Evolutionary conservation across 116 monocot species (phyloP).

Genomic region (Posidonia oceanica): DNA sequence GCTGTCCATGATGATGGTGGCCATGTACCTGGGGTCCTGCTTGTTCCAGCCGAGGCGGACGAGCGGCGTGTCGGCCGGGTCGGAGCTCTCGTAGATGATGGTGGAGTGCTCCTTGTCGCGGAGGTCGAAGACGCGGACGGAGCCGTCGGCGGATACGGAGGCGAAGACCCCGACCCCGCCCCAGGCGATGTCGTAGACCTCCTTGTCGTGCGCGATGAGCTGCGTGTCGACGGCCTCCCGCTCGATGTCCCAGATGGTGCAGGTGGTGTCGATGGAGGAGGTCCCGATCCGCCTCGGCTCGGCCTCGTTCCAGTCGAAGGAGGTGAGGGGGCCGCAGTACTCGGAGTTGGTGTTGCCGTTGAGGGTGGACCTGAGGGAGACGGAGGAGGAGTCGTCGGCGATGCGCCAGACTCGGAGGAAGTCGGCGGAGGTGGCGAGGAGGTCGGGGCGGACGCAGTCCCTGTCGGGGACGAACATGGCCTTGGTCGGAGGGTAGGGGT

Average conservation of each 20-base stretch:
- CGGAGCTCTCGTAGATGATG: slow-evolving; percentile 92
- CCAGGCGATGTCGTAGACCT: slow-evolving; percentile 98
- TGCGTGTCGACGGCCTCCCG: slow-evolving; percentile 92
- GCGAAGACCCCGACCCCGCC: slow-evolving; percentile 97
- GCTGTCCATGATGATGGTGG: slow-evolving; percentile 96
- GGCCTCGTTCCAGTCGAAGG: slow-evolving; percentile 99
- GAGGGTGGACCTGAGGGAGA: slow-evolving; percentile 37
- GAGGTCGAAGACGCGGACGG: slow-evolving; percentile 92
- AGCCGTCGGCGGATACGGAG: slow-evolving; percentile 95
- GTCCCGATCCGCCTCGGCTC: slow-evolving; percentile 93
- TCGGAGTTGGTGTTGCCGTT: slow-evolving; percentile 92
- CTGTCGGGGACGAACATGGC: slow-evolving; percentile 87
- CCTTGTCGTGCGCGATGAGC: slow-evolving; percentile 97
- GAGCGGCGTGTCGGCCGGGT: slow-evolving; percentile 66
- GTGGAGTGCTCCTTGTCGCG: slow-evolving; percentile 99
- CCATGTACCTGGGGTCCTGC: slow-evolving; percentile 97
- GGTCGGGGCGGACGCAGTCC: slow-evolving; percentile 76
- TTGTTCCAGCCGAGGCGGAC: slow-evolving; percentile 97
- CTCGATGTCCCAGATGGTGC: slow-evolving; percentile 98
- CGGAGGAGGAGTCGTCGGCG: slow-evolving; percentile 13
- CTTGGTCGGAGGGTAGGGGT: slow-evolving; percentile 90
- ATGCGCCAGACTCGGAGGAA: slow-evolving; percentile 94
- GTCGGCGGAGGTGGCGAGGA: slow-evolving; percentile 93
- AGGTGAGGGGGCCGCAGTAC: slow-evolving; percentile 92
- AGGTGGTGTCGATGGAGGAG: slow-evolving; percentile 88